phyloP scores from a whole-genome alignment of 1,284 basidiomycete genomes.

The Malassezia vespertilionis region DNA sequence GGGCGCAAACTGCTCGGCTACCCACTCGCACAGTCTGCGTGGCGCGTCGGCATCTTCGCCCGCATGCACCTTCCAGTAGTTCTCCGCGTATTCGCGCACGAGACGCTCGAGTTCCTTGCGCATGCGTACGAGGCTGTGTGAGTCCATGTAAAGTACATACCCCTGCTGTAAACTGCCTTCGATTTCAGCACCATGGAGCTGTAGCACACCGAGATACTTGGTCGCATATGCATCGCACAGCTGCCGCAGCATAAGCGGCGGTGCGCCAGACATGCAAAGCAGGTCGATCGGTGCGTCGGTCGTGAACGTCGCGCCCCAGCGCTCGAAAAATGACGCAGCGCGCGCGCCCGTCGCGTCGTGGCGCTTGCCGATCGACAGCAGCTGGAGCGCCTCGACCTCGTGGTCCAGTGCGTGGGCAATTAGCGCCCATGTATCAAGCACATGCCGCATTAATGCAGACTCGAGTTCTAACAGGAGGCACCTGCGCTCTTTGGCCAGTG shows the following conservation, averaged over 20 bases:
- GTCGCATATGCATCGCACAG: background rate
- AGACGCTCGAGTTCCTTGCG: constrained; percentile 12
- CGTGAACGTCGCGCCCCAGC: background rate
- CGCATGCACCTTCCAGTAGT: background rate
- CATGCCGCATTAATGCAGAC: constrained; percentile 27
- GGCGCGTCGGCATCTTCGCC: background rate
- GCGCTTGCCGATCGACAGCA: background rate
- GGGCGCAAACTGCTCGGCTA: background rate
- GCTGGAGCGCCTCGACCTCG: constrained; percentile 22
- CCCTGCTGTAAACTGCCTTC: too few relatives aligned
- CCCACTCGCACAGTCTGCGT: background rate
- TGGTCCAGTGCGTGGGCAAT: constrained; percentile 29
- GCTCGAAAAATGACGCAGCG: constrained; percentile 2
- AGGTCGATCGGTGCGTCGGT: constrained; percentile 6
- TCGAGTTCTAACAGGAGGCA: constrained; percentile 22
- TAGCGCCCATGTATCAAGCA: constrained; percentile 30
- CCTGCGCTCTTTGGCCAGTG: constrained; percentile 15
- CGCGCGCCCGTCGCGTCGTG: too few relatives aligned
- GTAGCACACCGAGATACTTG: background rate
- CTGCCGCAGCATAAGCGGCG: background rate
- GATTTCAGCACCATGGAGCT: background rate
- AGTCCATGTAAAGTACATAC: too few relatives aligned
- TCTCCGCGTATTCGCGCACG: constrained; percentile 8
- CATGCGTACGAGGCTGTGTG: constrained; percentile 11
- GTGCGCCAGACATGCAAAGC: too few relatives aligned